phyloP scores from a whole-genome alignment of 768 basidiomycete genomes.

The Trametes gibbosa region DNA sequence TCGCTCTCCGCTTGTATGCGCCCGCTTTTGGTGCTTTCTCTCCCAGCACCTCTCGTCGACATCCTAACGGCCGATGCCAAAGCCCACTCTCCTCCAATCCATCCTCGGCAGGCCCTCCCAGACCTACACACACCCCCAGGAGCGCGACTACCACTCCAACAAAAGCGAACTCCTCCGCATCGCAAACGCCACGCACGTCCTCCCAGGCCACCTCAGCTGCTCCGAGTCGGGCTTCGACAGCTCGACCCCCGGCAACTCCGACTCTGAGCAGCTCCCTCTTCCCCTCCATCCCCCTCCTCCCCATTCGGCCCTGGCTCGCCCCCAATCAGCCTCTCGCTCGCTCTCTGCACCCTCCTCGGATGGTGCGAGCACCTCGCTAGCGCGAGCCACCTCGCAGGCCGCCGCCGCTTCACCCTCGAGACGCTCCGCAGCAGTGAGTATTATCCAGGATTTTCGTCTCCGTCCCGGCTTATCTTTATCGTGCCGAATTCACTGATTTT shows the following conservation, averaged over 20 bases:
- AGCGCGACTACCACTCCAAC: constrained; percentile 49
- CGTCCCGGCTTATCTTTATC: constrained; percentile 14
- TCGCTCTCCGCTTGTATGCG: constrained; percentile 9
- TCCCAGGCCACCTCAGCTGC: constrained; percentile 18
- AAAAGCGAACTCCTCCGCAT: constrained; percentile 51
- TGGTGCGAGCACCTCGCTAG: background rate
- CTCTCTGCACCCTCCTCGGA: background rate
- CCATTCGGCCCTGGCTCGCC: background rate
- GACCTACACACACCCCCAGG: constrained; percentile 47
- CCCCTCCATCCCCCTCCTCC: background rate
- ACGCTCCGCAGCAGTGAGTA: constrained; percentile 6
- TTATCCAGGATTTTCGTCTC: background rate
- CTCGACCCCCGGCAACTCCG: constrained; percentile 21
- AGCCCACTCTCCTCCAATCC: constrained; percentile 57
- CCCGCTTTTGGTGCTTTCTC: background rate
- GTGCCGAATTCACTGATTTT: background rate
- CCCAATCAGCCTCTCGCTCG: background rate
- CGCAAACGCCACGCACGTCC: constrained; percentile 25
- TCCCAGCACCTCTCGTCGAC: constrained; percentile 10
- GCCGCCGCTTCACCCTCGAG: background rate
- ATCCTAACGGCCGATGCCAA: constrained; percentile 40
- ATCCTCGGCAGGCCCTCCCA: constrained; percentile 65
- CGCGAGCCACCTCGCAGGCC: background rate
- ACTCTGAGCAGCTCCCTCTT: constrained; percentile 11
- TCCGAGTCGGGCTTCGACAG: constrained; percentile 16